phyloP scores from a whole-genome alignment of 129 eudicot genomes.

The Ambrosia artemisiifolia region DNA sequence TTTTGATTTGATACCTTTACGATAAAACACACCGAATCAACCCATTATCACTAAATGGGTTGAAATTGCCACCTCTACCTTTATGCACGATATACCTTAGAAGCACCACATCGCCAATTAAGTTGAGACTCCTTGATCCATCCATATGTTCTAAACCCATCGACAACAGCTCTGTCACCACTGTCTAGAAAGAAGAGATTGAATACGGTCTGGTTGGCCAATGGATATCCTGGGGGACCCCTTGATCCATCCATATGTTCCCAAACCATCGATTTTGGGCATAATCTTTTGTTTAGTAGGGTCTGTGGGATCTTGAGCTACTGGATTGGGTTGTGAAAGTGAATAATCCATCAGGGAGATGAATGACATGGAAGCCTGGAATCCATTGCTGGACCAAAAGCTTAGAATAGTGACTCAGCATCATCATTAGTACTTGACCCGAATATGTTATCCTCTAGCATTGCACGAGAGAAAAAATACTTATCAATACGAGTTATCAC shows the following conservation, averaged over 20 bases:
- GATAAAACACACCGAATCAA: no score
- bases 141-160: conserved; percentile 76
- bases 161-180: conserved; percentile 78
- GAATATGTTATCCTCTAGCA: conserved; percentile 84
- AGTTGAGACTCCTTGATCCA: conserved; percentile 98
- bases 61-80: not conserved
- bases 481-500: not conserved
- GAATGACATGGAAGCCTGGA: conserved; percentile 83
- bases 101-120: conserved; percentile 65
- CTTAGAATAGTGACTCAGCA: conserved; percentile 88
- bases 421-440: conserved; percentile 82
- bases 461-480: not conserved
- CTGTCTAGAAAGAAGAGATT: conserved; percentile 88
- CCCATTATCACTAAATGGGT: no score
- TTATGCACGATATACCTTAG: conserved; percentile 42
- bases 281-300: conserved; percentile 29
- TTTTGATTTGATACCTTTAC: no score
- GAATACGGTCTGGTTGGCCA: conserved; percentile 70
- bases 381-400: conserved; percentile 71
- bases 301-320: conserved; percentile 30
- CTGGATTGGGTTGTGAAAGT: conserved; percentile 73
- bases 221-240: conserved; percentile 72
- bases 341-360: conserved; percentile 97
- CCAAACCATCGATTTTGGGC: conserved; percentile 78
- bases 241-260: conserved; percentile 78